Evolutionary conservation across 768 basidiomycete genomes (phyloP), one percentile per base, ranked within the genome.

Genomic region (Lactifluus volemus): DNA sequence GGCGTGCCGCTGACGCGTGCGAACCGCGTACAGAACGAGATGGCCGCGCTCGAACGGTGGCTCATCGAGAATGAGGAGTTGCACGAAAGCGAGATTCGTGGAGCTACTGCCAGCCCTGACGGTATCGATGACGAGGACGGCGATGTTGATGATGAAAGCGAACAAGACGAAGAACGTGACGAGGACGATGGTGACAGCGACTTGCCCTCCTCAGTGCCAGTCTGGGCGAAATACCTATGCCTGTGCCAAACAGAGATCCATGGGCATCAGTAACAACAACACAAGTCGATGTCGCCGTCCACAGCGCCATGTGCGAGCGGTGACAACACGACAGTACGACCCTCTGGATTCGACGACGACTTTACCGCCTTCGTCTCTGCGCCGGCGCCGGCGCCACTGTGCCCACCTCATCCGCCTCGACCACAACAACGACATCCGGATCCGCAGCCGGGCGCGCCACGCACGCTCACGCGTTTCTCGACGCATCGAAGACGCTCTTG

Each of bases 301-400:
- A 59, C 55, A 3, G 17, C 67, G 12, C 5, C 25, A 19, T 1
- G 25, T 19, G 6, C 21, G 9, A 32, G 32, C 32, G 32, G 38
- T 19, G 32, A 59, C 32, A 56, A 34, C 29, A 25, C 21, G 19
- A 48, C 59, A 25, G 11, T 25, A n/a, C 12, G 9, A 3, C 9
- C 38, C 11, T 59, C 66, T 25, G 77, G 79, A 15, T 83, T 92
- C 65, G 90, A 92, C 56, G 90, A 92, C 67, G 87, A 93, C 70
- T 93, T 93, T 68, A 79, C 84, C 2, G 84, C 81, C 32, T 89
- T 89, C 63, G 79, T 89, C 17, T 84, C 85, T 36, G 86, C 85
- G n/a, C 81, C 74, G 4, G 14, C 21, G 21, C 21, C 25, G 9
- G 9, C 44, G 25, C 25, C 25, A 25, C 25, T 25, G 25, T 2